Conservation (phyloP, 208 protist genomes). For the Perkinsela sp. region DNA sequence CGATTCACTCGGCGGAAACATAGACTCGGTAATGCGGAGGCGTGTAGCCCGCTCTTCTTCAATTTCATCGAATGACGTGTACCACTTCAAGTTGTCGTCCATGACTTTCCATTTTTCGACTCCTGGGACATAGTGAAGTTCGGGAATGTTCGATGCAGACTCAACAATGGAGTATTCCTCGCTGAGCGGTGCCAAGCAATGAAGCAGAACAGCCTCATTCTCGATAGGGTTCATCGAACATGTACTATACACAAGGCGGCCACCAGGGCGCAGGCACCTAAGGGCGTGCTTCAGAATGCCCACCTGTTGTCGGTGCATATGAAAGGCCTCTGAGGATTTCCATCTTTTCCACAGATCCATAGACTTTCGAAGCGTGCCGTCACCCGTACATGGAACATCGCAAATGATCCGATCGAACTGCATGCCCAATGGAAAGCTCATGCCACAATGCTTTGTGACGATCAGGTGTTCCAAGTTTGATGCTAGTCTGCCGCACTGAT, state of each 20-base stretch:
- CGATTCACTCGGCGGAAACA: constrained; percentile 6
- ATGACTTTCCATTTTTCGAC: constrained; percentile 38
- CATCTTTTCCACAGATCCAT: constrained; percentile 66
- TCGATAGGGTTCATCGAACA: constrained; percentile 79
- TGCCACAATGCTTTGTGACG: constrained; percentile 57
- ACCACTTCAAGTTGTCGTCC: constrained; percentile 18
- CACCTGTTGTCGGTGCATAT: constrained; percentile 48
- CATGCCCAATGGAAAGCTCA: constrained; percentile 21
- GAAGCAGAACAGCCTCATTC: constrained; percentile 69
- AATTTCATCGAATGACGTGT: constrained; percentile 23
- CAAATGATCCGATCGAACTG: constrained; percentile 66
- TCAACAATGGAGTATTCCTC: constrained; percentile 52
- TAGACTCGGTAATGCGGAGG: neutral
- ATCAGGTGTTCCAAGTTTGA: constrained; percentile 37
- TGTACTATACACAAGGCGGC: constrained; percentile 74
- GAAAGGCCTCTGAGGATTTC: constrained; percentile 33
- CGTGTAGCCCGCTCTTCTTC: constrained; percentile 15
- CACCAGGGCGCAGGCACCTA: constrained; percentile 32
- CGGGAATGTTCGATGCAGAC: constrained; percentile 21
- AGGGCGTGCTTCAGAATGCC: constrained; percentile 42
- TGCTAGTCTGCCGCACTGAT: constrained; percentile 29
- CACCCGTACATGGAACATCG: constrained; percentile 78
- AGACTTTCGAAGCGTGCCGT: constrained; percentile 76
- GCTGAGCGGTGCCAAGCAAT: constrained; percentile 22
- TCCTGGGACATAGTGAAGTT: constrained; percentile 28